These are phyloP conservation scores for Saccharomycopsis phalli DNA, from an alignment of 1,139 yeast genomes.

Conservation along the genomic window DNA sequence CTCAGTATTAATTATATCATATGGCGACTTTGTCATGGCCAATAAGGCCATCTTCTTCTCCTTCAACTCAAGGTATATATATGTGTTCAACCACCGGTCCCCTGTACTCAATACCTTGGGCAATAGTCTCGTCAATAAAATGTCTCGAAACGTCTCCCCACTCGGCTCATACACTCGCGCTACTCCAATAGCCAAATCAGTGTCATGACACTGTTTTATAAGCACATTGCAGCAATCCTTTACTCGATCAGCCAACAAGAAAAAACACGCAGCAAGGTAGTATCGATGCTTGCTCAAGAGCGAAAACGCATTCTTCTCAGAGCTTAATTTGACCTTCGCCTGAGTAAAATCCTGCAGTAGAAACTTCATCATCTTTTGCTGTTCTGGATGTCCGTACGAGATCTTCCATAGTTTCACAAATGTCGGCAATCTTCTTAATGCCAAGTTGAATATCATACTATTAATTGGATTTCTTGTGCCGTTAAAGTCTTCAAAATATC, in stretches of 20 bases:
- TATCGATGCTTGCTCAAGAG: slow-evolving; percentile 80
- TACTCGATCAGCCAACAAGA: slow-evolving; percentile 68
- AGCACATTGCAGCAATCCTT: slow-evolving; percentile 73
- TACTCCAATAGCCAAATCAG: slow-evolving; percentile 68
- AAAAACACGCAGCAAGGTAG: slow-evolving; percentile 83
- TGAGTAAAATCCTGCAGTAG: slow-evolving; percentile 61
- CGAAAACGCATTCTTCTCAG: slow-evolving; percentile 87
- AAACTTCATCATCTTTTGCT: slow-evolving; percentile 69
- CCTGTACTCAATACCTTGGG: slow-evolving; percentile 53
- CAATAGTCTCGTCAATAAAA: slow-evolving; percentile 46
- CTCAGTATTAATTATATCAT: slow-evolving; percentile 26
- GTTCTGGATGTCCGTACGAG: slow-evolving; percentile 70
- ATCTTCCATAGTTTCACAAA: slow-evolving; percentile 77
- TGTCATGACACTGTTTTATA: slow-evolving; percentile 55
- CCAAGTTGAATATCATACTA: slow-evolving; percentile 68
- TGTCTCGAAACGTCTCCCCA: slow-evolving; percentile 39
- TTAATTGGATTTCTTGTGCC: slow-evolving; percentile 65
- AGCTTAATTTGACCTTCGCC: slow-evolving; percentile 78
- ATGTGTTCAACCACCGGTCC: slow-evolving; percentile 77
- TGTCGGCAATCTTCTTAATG: slow-evolving; percentile 68
- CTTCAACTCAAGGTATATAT: slow-evolving; percentile 65
- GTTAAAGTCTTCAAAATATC: slow-evolving; percentile 23
- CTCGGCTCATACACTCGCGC: slow-evolving; percentile 56
- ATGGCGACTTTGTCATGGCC: slow-evolving; percentile 52
- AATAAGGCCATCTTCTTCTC: slow-evolving; percentile 50